Base-by-base conservation (phyloP, 83 land plant species). In the Diphasiastrum complanatum region DNA sequence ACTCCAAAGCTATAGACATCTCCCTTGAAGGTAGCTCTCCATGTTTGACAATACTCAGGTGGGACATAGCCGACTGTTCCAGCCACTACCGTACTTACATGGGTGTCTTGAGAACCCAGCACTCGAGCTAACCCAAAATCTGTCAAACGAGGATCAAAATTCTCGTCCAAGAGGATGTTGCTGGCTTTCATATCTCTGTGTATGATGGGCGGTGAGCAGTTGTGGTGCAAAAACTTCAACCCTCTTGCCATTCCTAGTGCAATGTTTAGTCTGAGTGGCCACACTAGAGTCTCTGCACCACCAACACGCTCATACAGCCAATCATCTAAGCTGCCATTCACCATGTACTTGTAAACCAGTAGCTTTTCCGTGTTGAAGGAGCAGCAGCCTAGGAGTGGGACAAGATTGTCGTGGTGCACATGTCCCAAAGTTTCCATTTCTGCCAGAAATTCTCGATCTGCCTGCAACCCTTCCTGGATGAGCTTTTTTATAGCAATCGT, bases 1-100 rank as follows among this genome's bases (percentile, higher is more conserved):
- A 49, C 61, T 14, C 67, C 67, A 32, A 64, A 64, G 59, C 67
- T 64, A 60, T 64, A 64, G 5, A 64, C 67, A 40, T 64, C 67
- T 12, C 67, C 67, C 12, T 47, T 12, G 6, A 28, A 16, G 16
- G 67, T 33, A 1, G 67, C 60, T n/a, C 25, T 49, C 33, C 61
- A 50, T 30, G 63, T 20, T 28, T 28, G 52, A 40, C 4, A 16
- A 0, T 49, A 28, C 19, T 64, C 63, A 3, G 67, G 67, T 50
- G 67, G 60, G 33, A 33, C 32, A 49, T 49, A 49, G 8, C 59
- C 59, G 1, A 48, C n/a, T 25, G 55, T 49, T 11, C 67, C 63
- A 14, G 67, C 67, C 32, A 64, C 20, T 22, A 27, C 1, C 29
- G 60, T 32, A 20, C 54, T 22, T 22, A 49, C 67, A 22, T 49